Evolutionary conservation across 2,329 filamentous ascomycete species (phyloP).

Genomic region (Trichophaea hybrida): DNA sequence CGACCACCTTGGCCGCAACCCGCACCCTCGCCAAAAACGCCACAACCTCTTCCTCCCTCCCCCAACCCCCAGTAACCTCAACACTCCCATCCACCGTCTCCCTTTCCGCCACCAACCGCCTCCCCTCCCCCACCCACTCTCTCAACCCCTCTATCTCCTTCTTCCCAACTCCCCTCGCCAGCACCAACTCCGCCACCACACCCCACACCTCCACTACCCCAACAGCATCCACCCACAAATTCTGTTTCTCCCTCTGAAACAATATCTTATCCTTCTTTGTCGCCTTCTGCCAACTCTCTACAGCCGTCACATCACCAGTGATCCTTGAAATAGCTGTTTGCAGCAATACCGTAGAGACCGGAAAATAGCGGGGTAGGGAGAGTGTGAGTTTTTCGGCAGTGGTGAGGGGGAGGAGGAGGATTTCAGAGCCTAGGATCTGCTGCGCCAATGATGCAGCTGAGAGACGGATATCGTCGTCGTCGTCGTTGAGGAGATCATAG

Average conservation of each 20-base stretch:
- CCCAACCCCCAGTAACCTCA: neutral
- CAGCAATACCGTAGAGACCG: slow-evolving; percentile 34
- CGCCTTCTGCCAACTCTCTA: slow-evolving; percentile 35
- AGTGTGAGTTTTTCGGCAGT: slow-evolving; percentile 26
- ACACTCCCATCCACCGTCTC: slow-evolving; percentile 3
- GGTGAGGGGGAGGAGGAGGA: slow-evolving; percentile 30
- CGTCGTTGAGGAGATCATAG: slow-evolving; percentile 69
- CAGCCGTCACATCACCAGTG: slow-evolving; percentile 32
- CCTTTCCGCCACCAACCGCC: neutral
- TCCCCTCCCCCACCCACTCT: slow-evolving; percentile 1
- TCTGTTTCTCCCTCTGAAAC: slow-evolving; percentile 83
- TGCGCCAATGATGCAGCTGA: slow-evolving; percentile 42
- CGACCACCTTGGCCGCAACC: neutral
- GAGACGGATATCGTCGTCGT: slow-evolving; percentile 76
- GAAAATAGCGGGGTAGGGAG: slow-evolving; percentile 6
- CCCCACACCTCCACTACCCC: slow-evolving; percentile 5
- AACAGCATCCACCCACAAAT: slow-evolving; percentile 67
- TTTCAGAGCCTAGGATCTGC: slow-evolving; percentile 34
- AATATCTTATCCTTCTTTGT: slow-evolving; percentile 38
- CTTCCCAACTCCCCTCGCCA: neutral
- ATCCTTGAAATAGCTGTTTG: slow-evolving; percentile 11
- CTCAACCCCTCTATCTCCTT: slow-evolving; percentile 2
- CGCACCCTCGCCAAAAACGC: neutral
- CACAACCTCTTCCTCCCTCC: neutral
- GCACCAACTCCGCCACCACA: slow-evolving; percentile 23